These are phyloP conservation scores for Aspergillus sp. DNA, from an alignment of 2,329 filamentous ascomycete genomes.

Conservation along the genomic window DNA sequence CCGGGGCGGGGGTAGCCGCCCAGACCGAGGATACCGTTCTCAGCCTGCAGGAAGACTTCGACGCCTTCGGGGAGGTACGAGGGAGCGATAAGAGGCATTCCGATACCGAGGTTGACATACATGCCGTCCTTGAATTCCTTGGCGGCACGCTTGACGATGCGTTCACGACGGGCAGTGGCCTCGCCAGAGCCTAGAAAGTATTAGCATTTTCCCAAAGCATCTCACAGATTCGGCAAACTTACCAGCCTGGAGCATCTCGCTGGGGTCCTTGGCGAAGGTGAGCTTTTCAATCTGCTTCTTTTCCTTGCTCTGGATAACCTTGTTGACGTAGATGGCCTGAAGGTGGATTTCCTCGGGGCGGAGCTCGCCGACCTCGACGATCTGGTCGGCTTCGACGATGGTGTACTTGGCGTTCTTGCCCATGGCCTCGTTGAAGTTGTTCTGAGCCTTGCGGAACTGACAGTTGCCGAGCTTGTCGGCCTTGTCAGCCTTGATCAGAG, in stretches of 20 bases:
- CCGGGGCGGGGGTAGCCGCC: conserved; percentile 72
- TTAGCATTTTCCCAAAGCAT: neutral
- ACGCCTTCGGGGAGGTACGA: conserved; percentile 68
- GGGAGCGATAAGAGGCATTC: conserved; percentile 80
- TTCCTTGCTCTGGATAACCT: conserved; percentile 71
- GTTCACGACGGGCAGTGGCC: conserved; percentile 71
- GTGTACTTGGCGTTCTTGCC: conserved; percentile 76
- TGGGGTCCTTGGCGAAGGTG: conserved; percentile 69
- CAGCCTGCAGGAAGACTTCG: conserved; percentile 79
- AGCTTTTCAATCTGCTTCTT: conserved; percentile 76
- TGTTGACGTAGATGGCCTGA: conserved; percentile 81
- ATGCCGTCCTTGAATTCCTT: conserved; percentile 84
- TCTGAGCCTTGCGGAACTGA: conserved; percentile 73
- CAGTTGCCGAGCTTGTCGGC: conserved; percentile 77
- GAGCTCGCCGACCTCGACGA: conserved; percentile 73
- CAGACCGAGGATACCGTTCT: conserved; percentile 83
- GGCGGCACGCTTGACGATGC: conserved; percentile 75
- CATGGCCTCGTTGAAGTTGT: conserved; percentile 74
- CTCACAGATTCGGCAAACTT: conserved; percentile 33
- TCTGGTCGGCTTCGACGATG: conserved; percentile 83
- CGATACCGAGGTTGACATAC: conserved; percentile 85
- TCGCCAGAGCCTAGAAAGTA: conserved; percentile 48
- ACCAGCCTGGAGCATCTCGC: conserved; percentile 50
- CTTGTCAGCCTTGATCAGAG: conserved; percentile 74
- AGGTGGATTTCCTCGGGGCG: conserved; percentile 73